Conservation (phyloP, 768 basidiomycete genomes). For the Boletus subcaerulescens region DNA sequence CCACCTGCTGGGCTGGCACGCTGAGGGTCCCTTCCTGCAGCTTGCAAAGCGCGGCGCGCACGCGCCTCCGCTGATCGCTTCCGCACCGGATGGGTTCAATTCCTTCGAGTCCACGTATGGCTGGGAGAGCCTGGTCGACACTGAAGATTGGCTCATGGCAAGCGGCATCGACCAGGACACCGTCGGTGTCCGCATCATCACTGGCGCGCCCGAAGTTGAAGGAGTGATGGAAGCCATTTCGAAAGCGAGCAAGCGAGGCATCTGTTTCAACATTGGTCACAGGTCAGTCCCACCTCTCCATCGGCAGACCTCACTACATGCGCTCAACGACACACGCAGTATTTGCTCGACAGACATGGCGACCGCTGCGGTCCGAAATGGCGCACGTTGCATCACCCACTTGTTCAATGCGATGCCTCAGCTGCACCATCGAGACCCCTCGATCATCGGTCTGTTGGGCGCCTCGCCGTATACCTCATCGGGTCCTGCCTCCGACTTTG, state of each 20-base stretch:
- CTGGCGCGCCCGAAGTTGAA: constrained; percentile 81
- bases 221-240: constrained; percentile 74
- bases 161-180: constrained; percentile 25
- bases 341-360: constrained; percentile 74
- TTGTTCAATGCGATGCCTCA: constrained; percentile 94
- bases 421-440: constrained; percentile 86
- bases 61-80: constrained; percentile 58
- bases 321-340: constrained; percentile 35
- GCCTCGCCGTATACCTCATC: constrained; percentile 63
- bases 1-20: constrained; percentile 84
- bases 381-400: constrained; percentile 86
- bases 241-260: constrained; percentile 58
- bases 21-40: constrained; percentile 87
- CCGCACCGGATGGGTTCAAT: constrained; percentile 59
- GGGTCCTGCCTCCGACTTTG: constrained; percentile 33
- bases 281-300: constrained; percentile 45
- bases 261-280: constrained; percentile 86
- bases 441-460: constrained; percentile 85
- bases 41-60: constrained; percentile 83
- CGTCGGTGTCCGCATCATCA: constrained; percentile 73
- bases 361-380: constrained; percentile 62
- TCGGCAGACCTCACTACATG: neutral
- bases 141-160: constrained; percentile 66
- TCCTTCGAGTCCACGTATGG: constrained; percentile 79
- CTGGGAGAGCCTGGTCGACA: constrained; percentile 54